Evolutionary conservation across 768 basidiomycete species (phyloP).

Genomic region (Mycena venus): DNA sequence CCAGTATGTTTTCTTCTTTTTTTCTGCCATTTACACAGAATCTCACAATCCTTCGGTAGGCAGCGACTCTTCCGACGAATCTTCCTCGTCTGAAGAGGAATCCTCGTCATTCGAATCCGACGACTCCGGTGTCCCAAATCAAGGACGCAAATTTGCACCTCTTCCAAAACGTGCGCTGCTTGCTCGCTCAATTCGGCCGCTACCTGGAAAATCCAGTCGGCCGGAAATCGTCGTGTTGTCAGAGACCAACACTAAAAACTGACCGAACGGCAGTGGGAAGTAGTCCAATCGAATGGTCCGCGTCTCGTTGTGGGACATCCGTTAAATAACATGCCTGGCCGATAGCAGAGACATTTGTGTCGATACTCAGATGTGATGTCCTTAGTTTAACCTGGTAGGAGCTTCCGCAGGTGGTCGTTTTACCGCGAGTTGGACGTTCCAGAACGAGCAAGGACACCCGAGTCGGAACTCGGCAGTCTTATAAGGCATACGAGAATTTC

Average conservation of each 20-base stretch:
- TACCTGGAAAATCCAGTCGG: background rate
- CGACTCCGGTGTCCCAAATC: background rate
- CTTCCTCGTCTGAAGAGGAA: background rate
- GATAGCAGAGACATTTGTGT: too few species aligned
- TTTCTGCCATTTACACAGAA: background rate
- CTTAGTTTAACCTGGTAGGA: too few species aligned
- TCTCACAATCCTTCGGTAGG: background rate
- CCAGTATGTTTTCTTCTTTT: background rate
- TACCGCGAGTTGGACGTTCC: too few species aligned
- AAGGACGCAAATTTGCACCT: constrained; percentile 11
- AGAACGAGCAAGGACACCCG: too few species aligned
- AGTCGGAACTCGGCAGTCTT: too few species aligned
- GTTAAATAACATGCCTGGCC: too few species aligned
- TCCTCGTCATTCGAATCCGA: constrained; percentile 8
- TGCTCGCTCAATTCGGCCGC: constrained; percentile 9
- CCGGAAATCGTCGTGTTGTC: constrained; percentile 25
- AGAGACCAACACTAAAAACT: constrained; percentile 3
- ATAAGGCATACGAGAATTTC: too few species aligned
- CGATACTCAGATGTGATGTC: too few species aligned
- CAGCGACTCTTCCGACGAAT: background rate
- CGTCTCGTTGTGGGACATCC: too few species aligned
- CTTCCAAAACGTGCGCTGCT: constrained; percentile 27
- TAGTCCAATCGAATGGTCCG: background rate
- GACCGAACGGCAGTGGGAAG: background rate
- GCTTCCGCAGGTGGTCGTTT: too few species aligned